Evolutionary conservation across 106 monocot genomes (phyloP).

Genomic region (Dioscorea dumetorum): DNA sequence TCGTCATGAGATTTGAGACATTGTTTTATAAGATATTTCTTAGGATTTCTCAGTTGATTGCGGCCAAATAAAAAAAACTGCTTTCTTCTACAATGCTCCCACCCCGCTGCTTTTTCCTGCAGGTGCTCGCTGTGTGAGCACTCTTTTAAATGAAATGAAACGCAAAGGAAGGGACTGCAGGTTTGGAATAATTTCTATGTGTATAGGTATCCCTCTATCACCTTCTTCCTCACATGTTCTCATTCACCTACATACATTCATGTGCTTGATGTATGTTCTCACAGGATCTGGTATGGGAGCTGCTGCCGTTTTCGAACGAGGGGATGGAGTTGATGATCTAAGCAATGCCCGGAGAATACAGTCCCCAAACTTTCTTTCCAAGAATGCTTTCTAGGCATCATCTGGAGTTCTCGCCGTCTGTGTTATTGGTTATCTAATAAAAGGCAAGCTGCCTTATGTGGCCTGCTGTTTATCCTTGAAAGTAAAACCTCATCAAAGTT

Average conservation of each 20-base stretch:
- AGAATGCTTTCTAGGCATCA: constrained; percentile 40
- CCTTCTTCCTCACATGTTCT: too few relatives aligned
- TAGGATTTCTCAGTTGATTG: too few relatives aligned
- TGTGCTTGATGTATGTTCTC: background rate
- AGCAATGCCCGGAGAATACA: constrained; percentile 44
- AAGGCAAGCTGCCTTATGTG: too few relatives aligned
- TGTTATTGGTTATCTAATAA: too few relatives aligned
- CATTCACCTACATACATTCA: too few relatives aligned
- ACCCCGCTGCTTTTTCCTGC: background rate
- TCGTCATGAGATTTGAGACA: too few relatives aligned
- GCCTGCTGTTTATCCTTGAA: too few relatives aligned
- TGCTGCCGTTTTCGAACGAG: constrained; percentile 93
- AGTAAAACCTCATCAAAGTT: too few relatives aligned
- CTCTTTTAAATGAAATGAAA: constrained; percentile 90
- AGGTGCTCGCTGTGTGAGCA: constrained; percentile 95
- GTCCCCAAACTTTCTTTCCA: constrained; percentile 38
- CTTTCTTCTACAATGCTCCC: too few relatives aligned
- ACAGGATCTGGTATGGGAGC: constrained; percentile 95
- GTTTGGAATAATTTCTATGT: constrained; percentile 93
- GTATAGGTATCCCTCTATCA: constrained; percentile 49
- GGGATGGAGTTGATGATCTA: constrained; percentile 68
- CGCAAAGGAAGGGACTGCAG: constrained; percentile 87
- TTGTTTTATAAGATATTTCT: too few relatives aligned
- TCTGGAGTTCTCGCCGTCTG: too few relatives aligned
- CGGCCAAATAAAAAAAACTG: too few relatives aligned